Conservation (phyloP, 2,329 filamentous ascomycete species). For the Thielaviopsis ethacetica region DNA sequence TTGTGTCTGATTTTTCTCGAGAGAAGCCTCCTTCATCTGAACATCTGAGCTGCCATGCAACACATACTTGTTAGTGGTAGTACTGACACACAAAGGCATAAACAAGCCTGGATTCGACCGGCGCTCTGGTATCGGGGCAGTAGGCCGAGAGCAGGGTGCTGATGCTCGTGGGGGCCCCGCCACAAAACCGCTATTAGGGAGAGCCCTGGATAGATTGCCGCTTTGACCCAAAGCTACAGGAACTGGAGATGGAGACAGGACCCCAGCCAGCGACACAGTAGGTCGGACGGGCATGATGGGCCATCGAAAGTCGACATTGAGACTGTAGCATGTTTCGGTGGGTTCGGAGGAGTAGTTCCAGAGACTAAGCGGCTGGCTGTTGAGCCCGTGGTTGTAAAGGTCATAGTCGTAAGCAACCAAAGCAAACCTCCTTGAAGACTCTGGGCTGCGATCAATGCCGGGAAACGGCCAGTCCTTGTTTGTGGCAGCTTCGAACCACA, state of each 20-base stretch:
- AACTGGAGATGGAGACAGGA: too few species aligned
- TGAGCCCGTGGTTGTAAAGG: neutral
- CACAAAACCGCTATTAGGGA: too few species aligned
- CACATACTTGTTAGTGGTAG: neutral
- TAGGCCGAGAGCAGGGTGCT: neutral
- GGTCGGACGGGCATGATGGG: neutral
- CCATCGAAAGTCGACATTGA: neutral
- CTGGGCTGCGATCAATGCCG: neutral
- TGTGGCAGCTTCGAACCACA: neutral
- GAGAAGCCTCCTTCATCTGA: neutral
- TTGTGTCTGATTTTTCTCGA: neutral
- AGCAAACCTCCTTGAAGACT: neutral
- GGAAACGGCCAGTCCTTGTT: neutral
- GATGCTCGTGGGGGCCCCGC: neutral
- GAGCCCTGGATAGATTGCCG: too few species aligned
- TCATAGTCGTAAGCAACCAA: neutral
- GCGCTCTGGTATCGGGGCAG: neutral
- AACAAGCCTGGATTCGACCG: neutral
- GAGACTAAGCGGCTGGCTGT: neutral
- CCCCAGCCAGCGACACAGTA: neutral
- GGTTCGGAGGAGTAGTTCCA: neutral
- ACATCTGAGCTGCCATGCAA: neutral
- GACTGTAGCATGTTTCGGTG: neutral
- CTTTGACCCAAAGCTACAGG: too few species aligned
- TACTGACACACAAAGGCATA: neutral